Evolutionary conservation across 2,329 filamentous ascomycete species (phyloP).

Genomic region (Fusarium sp.): DNA sequence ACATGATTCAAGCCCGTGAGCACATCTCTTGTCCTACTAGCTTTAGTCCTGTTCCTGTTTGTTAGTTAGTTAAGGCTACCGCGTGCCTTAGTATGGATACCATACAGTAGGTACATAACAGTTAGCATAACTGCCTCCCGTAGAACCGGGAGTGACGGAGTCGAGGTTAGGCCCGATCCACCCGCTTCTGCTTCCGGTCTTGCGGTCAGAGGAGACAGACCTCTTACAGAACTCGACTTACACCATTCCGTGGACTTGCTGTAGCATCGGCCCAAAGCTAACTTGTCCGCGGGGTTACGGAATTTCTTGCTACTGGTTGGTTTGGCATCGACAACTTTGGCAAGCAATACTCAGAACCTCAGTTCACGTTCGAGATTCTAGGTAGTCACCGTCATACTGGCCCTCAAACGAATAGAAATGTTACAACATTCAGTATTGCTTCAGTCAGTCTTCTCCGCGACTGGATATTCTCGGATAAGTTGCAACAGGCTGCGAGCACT

Average conservation of each 20-base stretch:
- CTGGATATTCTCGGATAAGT: not conserved
- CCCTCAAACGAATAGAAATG: not conserved
- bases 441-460: not conserved
- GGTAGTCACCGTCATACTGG: not conserved
- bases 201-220: conserved; percentile 20
- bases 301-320: conserved; percentile 13
- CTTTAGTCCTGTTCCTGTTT: not conserved
- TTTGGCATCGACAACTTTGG: conserved; percentile 6
- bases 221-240: not conserved
- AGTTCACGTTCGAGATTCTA: conserved; percentile 10
- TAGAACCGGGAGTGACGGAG: conserved; percentile 13
- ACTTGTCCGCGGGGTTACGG: conserved; percentile 20
- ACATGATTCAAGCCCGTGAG: conserved; percentile 33
- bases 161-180: not conserved
- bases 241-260: not conserved
- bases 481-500: not conserved
- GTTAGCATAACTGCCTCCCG: conserved; percentile 23
- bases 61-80: conserved; percentile 6
- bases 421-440: not conserved
- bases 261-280: conserved; percentile 7
- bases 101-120: conserved; percentile 5
- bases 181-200: conserved; percentile 19
- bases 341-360: conserved; percentile 25
- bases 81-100: conserved; percentile 7
- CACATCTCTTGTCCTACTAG: not conserved